A percentile compares a stretch with the other conserved stretches of the same genome.
phyloP scores from a whole-genome alignment of 495 filamentous ascomycete species.

The Aspergillus biplanus region DNA sequence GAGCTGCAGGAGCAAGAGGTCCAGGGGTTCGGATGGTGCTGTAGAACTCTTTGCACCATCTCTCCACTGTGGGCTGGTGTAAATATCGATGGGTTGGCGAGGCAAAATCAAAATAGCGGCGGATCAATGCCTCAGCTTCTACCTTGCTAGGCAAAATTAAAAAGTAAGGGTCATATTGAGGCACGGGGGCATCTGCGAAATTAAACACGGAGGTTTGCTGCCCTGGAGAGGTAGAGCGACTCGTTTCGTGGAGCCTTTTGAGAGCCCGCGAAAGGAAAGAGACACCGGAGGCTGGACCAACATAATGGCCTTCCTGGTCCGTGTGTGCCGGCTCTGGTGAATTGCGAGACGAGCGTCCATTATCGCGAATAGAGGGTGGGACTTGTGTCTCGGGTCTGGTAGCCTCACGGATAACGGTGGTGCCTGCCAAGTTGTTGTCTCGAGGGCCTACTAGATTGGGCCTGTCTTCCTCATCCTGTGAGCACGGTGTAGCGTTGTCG shows the following conservation, averaged over 20 bases:
- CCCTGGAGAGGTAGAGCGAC: conserved; percentile 10
- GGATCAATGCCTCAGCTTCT: conserved; percentile 1
- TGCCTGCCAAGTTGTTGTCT: neutral
- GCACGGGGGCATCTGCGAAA: conserved; percentile 31
- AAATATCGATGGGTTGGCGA: conserved; percentile 33
- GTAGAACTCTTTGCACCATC: conserved; percentile 28
- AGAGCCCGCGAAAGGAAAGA: conserved; percentile 34
- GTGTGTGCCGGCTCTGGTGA: conserved; percentile 29
- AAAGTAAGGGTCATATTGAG: conserved; percentile 25
- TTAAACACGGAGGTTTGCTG: conserved; percentile 20
- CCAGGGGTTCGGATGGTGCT: conserved; percentile 24
- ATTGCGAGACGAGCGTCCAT: conserved; percentile 3
- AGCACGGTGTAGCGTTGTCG: too few species aligned
- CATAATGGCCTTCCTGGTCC: conserved; percentile 33
- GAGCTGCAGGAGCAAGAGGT: neutral
- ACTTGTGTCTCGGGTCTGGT: conserved; percentile 11
- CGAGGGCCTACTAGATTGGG: neutral
- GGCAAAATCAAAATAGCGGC: conserved; percentile 36
- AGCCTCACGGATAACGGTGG: neutral
- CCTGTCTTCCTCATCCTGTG: neutral
- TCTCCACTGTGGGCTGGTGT: conserved; percentile 27
- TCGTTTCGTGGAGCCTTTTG: conserved; percentile 24
- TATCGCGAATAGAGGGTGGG: neutral
- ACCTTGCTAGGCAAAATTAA: conserved; percentile 4
- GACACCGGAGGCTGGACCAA: conserved; percentile 33